Base-by-base conservation (phyloP, 139 green algal species). In the Dunaliella primolecta region DNA sequence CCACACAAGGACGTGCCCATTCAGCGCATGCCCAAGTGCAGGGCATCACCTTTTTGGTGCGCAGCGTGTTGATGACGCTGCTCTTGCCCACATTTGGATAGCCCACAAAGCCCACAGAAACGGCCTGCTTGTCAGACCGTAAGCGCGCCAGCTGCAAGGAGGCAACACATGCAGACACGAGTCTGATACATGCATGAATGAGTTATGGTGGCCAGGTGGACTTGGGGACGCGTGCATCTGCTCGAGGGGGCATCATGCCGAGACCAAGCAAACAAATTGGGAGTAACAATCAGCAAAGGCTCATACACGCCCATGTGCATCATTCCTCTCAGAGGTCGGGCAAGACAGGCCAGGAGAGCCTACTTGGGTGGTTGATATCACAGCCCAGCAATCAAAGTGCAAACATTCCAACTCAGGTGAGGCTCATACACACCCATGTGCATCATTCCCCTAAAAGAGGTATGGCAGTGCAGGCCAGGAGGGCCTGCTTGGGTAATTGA, bases 81-180 rank as follows among this genome's bases (percentile, higher is more conserved):
- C 93, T 98, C 91, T 99, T 99, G 88, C 97, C 97, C 0, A 99
- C 97, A 85, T 99, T 99, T 71, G 97, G 97, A 89, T 99, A 99
- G 75, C 97, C 97, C 24, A 99, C 94, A 85, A 99, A 98, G 32
- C 97, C 97, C 0, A 99, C 96, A 0, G 89, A 95, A 87, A 99
- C 98, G 86, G 96, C 96, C 88, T 98, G 95, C 88, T 98, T 98
- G 92, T 99, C 97, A 29, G 89, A 93, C 75, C 96, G 94, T 83
- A 99, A 89, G 31, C 97, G 91, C 0, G 95, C 90, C 31, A 99
- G 93, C 92, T 98, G 95, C 35, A 82, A 30, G 27, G 7, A 64
- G n/a, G n/a, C n/a, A n/a, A n/a, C n/a, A n/a, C n/a, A n/a, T n/a
- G n/a, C n/a, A n/a, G n/a, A n/a, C n/a, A n/a, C n/a, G n/a, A n/a